A percentile compares a stretch with the other conserved stretches of the same genome.
Conservation (phyloP, 257 asterid species). For the Solanum rostratum region DNA sequence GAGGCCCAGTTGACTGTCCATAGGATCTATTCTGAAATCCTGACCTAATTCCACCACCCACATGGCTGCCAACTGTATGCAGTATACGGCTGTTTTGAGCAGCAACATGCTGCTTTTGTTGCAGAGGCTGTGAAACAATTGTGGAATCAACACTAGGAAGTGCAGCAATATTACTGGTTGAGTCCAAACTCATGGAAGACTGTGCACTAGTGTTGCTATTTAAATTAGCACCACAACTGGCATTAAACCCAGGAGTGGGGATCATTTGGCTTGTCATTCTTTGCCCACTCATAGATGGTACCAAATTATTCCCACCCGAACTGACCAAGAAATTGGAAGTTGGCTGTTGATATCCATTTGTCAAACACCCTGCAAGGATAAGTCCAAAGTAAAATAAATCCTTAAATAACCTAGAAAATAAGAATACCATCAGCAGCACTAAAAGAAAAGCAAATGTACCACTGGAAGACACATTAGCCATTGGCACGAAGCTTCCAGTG, state of each 20-base stretch:
- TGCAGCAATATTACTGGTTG: conserved; percentile 40
- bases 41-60: conserved; percentile 78
- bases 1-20: conserved; percentile 53
- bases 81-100: conserved; percentile 73
- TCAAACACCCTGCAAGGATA: conserved; percentile 46
- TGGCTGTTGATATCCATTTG: conserved; percentile 65
- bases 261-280: conserved; percentile 90
- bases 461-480: conserved; percentile 44
- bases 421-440: conserved; percentile 37
- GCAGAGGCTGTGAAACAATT: conserved; percentile 48
- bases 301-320: conserved; percentile 53
- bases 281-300: conserved; percentile 50
- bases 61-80: conserved; percentile 74
- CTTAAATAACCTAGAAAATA: background rate
- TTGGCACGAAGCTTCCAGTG: conserved; percentile 54
- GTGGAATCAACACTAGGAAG: conserved; percentile 54
- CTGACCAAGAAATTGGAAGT: conserved; percentile 40
- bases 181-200: conserved; percentile 41
- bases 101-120: conserved; percentile 68
- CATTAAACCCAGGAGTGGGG: conserved; percentile 85
- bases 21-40: conserved; percentile 65
- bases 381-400: conserved; percentile 7
- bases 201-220: conserved; percentile 35
- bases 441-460: conserved; percentile 31
- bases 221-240: conserved; percentile 18